A percentile compares a stretch with the other conserved stretches of the same genome.
phyloP scores from a whole-genome alignment of 257 asterid species.

The Schizonepeta tenuifolia region DNA sequence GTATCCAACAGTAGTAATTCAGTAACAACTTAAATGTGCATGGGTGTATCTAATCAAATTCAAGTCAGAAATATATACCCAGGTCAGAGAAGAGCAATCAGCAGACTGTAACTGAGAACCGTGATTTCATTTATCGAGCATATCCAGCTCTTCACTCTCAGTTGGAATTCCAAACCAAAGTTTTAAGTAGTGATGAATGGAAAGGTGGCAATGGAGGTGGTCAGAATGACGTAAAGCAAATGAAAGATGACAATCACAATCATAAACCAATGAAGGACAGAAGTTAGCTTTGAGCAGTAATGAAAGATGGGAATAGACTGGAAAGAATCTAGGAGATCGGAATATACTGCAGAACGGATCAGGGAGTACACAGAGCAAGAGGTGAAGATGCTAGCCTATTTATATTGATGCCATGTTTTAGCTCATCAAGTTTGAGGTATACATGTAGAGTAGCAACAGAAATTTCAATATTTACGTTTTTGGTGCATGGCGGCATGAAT shows the following conservation, averaged over 20 bases:
- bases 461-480: background rate
- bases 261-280: too few relatives aligned
- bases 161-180: background rate
- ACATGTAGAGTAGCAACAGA: background rate
- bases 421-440: background rate
- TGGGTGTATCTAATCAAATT: background rate
- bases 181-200: background rate
- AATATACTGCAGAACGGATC: background rate
- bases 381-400: background rate
- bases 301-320: too few relatives aligned
- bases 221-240: background rate
- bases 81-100: background rate
- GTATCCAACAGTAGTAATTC: background rate
- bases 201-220: slow-evolving; percentile 1
- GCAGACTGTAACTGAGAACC: too few relatives aligned
- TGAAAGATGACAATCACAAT: too few relatives aligned
- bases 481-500: background rate
- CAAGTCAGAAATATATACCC: background rate
- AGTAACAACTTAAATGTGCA: slow-evolving; percentile 4
- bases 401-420: slow-evolving; percentile 12
- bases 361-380: background rate
- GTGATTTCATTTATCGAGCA: too few relatives aligned
- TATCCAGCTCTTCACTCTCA: too few relatives aligned
- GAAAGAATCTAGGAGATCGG: too few relatives aligned
- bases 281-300: too few relatives aligned